Base-by-base conservation (phyloP, 768 basidiomycete species). In the Phaeotremella fagi region DNA sequence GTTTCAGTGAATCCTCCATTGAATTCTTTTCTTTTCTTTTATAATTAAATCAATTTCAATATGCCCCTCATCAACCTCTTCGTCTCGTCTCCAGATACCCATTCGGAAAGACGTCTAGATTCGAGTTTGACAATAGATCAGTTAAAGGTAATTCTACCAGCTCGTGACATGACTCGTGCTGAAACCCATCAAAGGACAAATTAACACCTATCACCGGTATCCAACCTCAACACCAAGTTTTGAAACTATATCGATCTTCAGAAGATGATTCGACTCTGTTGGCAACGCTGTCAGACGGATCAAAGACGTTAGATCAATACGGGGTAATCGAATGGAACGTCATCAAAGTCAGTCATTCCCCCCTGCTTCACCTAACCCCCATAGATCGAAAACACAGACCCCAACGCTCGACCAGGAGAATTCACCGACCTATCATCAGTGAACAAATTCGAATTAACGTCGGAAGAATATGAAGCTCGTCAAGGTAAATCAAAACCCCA, bases 171-270 rank as follows among this genome's bases (percentile, higher is more conserved):
- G 24, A 18, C 15, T 41, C 70, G 70, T 59, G 65, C 52, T 33
- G 22, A n/a, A 6, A 38, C 35, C 44, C 38, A 24, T 18, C 25
- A 46, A 67, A 90, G 87, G 77, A 75, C 48, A 95, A 89, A 67
- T 82, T 98, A 26, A 88, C 91, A 70, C 80, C 84, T 50, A 82
- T 95, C 64, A 98, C 94, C n/a, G 94, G 94, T 22, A 86, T 97
- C 46, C 83, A 87, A 1, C 79, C 80, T 2, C 77, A 77, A 47
- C 85, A 85, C 58, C 94, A 98, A 68, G 57, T 72, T 0, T 81
- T 98, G 41, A 74, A 80, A 0, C 71, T 95, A 7, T 79, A 81
- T 28, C 80, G 82, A 3, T n/a, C n/a, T n/a, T 80, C 83, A 1
- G 81, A 84, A 44, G 78, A 76, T 9, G 26, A 45, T 36, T 50